Percentiles rank a stretch among this genome's conserved stretches.
These are phyloP conservation scores for Trypanosoma mega DNA, from an alignment of 208 protist species.

Conservation along the genomic window DNA sequence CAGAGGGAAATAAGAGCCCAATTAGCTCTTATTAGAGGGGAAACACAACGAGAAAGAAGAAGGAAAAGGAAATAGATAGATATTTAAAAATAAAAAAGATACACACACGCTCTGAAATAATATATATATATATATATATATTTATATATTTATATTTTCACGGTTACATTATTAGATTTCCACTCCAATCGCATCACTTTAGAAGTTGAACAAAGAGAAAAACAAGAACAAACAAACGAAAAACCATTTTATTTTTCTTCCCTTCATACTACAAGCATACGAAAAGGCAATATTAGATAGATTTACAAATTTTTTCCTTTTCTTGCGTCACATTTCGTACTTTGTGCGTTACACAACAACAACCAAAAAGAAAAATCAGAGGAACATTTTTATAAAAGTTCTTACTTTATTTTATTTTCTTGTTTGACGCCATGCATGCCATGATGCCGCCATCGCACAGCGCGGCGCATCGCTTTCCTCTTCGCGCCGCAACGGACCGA, in stretches of 20 bases:
- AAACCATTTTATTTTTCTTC: not conserved
- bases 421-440: not conserved
- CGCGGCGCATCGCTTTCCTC: slow-evolving; percentile 9
- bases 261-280: not conserved
- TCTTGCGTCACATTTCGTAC: too few relatives aligned
- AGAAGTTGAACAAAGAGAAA: too few relatives aligned
- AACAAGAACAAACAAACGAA: not conserved
- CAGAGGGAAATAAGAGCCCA: not conserved
- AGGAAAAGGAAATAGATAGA: not conserved
- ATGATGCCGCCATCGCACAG: not conserved
- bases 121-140: slow-evolving; percentile 1
- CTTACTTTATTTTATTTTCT: too few relatives aligned
- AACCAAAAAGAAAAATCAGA: too few relatives aligned
- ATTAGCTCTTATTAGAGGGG: not conserved
- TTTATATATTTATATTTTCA: not conserved
- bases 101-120: not conserved
- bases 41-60: not conserved
- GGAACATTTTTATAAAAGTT: too few relatives aligned
- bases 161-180: not conserved
- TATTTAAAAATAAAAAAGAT: slow-evolving; percentile 1
- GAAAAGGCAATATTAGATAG: too few relatives aligned
- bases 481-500: slow-evolving; percentile 2
- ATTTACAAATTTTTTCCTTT: too few relatives aligned
- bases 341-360: too few relatives aligned
- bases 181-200: not conserved